Base-by-base conservation (phyloP, 257 asterid species). In the Solanum rostratum region DNA sequence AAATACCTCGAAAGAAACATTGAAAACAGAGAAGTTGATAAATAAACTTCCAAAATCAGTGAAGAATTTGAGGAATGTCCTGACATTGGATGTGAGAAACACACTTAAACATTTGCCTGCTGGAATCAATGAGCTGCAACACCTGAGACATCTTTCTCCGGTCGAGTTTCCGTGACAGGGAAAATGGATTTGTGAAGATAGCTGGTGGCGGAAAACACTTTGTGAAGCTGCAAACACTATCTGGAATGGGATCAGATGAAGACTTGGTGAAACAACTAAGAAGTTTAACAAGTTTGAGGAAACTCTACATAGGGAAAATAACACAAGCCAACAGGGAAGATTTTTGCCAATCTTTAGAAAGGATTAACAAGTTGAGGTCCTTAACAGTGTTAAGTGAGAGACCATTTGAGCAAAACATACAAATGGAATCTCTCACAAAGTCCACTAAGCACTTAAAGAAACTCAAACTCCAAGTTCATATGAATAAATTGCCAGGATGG, bases 101-200 rank as follows among this genome's bases (percentile, higher is more conserved):
- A 19, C 30, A 0, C 30, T 69, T 39, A 69, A 69, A 19, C 52
- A 57, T 37, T 76, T 86, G 80, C 84, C 88, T n/a, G 84, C 86
- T 43, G 84, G 86, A 83, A 50, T 68, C 82, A 78, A 86, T 79
- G 84, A 52, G 84, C 78, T 86, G 74, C 81, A 65, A 83, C 84
- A 78, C 18, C 68, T 86, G 79, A 78, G 86, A 55, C 88, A 86
- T 63, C 86, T 86, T n/a, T 83, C 86, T 83, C 60, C 86, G 83
- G 39, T 86, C 81, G 3, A 83, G 76, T 52, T 86, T 83, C 52
- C 46, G 81, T 1, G 84, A 83, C 12, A 86, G 88, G 60, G 84
- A 52, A 24, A 82, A 83, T 41, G 88, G 84, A 39, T 86, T 83
- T 33, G 74, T 83, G 59, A 83, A 78, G 33, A 46, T 86, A 63